Evolutionary conservation across 208 protist species (phyloP).

Genomic region (Leishmania tropica): DNA sequence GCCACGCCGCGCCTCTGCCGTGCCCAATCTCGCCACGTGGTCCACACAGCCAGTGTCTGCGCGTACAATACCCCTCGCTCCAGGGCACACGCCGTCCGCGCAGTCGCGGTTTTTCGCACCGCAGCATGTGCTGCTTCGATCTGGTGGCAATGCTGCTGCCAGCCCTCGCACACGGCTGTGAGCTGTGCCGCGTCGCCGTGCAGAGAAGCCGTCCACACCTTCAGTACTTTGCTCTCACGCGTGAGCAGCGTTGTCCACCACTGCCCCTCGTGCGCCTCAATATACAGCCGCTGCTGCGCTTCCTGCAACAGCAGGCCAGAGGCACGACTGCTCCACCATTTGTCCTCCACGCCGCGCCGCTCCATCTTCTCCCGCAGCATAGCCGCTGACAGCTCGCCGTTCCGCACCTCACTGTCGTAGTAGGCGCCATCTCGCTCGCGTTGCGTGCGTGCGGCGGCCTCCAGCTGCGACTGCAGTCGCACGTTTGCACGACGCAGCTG

Average conservation of each 20-base stretch:
- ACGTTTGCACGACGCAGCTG: slow-evolving; percentile 14
- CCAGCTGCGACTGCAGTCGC: slow-evolving; percentile 22
- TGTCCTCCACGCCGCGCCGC: slow-evolving; percentile 15
- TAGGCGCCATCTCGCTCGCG: slow-evolving; percentile 15
- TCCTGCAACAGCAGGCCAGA: slow-evolving; percentile 20
- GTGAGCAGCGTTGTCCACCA: slow-evolving; percentile 26
- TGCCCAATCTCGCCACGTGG: slow-evolving; percentile 10
- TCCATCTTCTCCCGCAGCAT: slow-evolving; percentile 29
- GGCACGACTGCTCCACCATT: slow-evolving; percentile 18
- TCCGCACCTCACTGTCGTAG: slow-evolving; percentile 14
- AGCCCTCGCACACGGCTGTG: slow-evolving; percentile 31
- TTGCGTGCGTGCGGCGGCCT: slow-evolving; percentile 9
- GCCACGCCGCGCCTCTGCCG: neutral
- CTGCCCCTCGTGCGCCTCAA: slow-evolving; percentile 17
- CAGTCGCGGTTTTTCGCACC: neutral
- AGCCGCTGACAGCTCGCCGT: slow-evolving; percentile 12
- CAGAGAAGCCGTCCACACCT: slow-evolving; percentile 15
- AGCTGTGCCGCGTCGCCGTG: slow-evolving; percentile 26
- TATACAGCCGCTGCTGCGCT: slow-evolving; percentile 7
- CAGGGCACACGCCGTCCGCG: slow-evolving; percentile 8
- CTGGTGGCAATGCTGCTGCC: slow-evolving; percentile 31
- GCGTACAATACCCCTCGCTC: slow-evolving; percentile 15
- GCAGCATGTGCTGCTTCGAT: neutral
- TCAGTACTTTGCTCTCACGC: slow-evolving; percentile 22
- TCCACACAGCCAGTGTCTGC: slow-evolving; percentile 8